Base-by-base conservation (phyloP, 768 basidiomycete genomes). In the Russula abietina region DNA sequence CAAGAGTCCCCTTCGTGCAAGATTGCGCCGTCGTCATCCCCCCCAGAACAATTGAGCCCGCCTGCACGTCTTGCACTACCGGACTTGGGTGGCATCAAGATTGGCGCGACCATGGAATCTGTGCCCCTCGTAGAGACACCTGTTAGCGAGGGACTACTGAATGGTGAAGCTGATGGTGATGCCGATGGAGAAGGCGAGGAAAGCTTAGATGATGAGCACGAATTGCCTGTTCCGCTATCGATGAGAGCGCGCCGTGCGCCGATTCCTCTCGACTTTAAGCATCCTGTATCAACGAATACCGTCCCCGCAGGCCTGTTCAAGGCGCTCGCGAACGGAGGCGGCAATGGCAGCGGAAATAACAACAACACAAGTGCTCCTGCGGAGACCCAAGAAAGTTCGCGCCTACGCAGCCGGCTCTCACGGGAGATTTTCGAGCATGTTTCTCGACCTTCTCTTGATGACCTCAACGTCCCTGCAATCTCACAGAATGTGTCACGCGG, bases 231-330 rank as follows among this genome's bases (percentile, higher is more conserved):
- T 59, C 76, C 76, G 16, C 70, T 72, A 22, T 64, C 71, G 43
- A 67, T 68, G 32, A 80, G 77, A 66, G 69, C 78, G 39, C 88
- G 83, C 71, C 86, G 88, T 49, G 83, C 89, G 7, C 91, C 89
- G 11, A 85, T 91, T 61, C 89, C 89, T 17, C 71, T 83, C n/a
- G 89, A 92, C 72, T 93, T 91, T 77, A 84, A 78, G 69, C 83
- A 83, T 61, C 79, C 84, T 19, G 73, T 79, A 14, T 80, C 81
- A 17, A 83, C 77, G 38, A 91, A 89, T 68, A 93, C 88, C 7
- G 86, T 92, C 10, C 91, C 91, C 22, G 91, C 91, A 38, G 89
- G 89, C 2, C 70, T 93, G 60, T 93, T 93, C 81, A 92, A 92
- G 75, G 88, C 89, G 12, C 78, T 91, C 55, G 84, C 81, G 30